A percentile compares a stretch with the other conserved stretches of the same genome.
Evolutionary conservation across 331 rosid genomes (phyloP).

Genomic region (Cydonia oblonga): DNA sequence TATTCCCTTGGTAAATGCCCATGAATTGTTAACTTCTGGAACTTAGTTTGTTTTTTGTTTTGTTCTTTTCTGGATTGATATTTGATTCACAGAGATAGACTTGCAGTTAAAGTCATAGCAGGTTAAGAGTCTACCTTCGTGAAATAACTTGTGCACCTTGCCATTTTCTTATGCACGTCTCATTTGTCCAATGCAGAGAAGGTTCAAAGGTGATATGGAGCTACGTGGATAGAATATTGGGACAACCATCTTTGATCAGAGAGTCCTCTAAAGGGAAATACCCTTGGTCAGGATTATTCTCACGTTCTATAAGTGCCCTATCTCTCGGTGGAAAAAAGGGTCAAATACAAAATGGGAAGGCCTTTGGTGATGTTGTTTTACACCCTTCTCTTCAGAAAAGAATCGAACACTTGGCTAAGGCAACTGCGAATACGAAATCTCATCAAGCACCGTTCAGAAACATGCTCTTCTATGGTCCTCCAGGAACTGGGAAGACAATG

Average conservation of each 20-base stretch:
- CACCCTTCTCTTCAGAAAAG: conserved; percentile 75
- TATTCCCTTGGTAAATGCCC: background rate
- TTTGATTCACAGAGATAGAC: background rate
- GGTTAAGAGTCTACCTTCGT: background rate
- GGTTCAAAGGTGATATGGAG: conserved; percentile 98
- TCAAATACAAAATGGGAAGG: conserved; percentile 43
- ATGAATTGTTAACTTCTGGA: background rate
- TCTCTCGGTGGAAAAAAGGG: conserved; percentile 22
- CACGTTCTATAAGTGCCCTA: conserved; percentile 41
- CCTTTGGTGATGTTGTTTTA: conserved; percentile 84
- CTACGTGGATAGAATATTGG: conserved; percentile 90
- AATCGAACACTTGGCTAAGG: conserved; percentile 73
- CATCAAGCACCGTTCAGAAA: conserved; percentile 96
- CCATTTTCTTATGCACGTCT: conserved; percentile 6
- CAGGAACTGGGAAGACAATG: conserved; percentile 99
- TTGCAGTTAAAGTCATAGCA: background rate
- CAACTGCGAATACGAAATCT: conserved; percentile 91
- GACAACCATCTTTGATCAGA: conserved; percentile 88
- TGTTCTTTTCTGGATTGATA: too few relatives aligned
- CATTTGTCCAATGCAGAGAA: conserved; percentile 51
- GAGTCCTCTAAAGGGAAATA: conserved; percentile 93
- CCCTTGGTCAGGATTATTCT: conserved; percentile 80
- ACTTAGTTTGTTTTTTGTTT: background rate
- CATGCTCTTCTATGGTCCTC: conserved; percentile 99
- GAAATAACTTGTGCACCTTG: background rate